Percentiles rank a stretch among this genome's conserved stretches.
These are phyloP conservation scores for Mycena pura DNA, from an alignment of 768 basidiomycete genomes.

Conservation along the genomic window DNA sequence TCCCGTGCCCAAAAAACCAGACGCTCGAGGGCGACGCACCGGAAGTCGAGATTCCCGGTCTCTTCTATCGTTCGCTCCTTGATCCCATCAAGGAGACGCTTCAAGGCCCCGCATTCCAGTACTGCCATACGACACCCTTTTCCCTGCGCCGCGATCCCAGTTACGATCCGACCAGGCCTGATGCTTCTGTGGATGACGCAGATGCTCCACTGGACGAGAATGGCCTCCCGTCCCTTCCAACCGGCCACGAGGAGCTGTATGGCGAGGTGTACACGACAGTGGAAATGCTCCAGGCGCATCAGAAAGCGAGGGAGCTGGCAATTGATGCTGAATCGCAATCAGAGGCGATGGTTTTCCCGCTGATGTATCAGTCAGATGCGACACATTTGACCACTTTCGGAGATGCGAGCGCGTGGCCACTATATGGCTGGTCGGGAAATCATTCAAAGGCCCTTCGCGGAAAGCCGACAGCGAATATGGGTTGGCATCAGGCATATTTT, in stretches of 20 bases:
- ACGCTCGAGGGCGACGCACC: not conserved
- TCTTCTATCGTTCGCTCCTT: not conserved
- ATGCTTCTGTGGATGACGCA: not conserved
- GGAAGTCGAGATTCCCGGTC: not conserved
- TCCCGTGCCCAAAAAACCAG: not conserved
- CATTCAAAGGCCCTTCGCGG: constrained; percentile 42
- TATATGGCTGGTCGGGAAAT: constrained; percentile 42
- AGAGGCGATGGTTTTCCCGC: constrained; percentile 28
- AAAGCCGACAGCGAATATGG: constrained; percentile 23
- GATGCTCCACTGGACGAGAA: not conserved
- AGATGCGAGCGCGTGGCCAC: constrained; percentile 39
- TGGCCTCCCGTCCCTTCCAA: not conserved
- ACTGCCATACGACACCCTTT: not conserved
- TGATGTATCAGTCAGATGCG: constrained; percentile 39
- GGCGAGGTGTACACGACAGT: not conserved
- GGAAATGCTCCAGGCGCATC: not conserved
- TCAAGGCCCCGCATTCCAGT: not conserved
- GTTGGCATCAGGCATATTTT: constrained; percentile 43
- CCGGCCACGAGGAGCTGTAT: not conserved
- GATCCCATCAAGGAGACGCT: not conserved
- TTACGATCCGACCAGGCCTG: not conserved
- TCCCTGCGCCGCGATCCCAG: not conserved
- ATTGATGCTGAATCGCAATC: too few relatives aligned
- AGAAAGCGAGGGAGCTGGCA: too few relatives aligned
- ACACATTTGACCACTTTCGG: constrained; percentile 39